Conservation (phyloP, 1,284 basidiomycete species). For the Veloporphyrellus conicus region DNA sequence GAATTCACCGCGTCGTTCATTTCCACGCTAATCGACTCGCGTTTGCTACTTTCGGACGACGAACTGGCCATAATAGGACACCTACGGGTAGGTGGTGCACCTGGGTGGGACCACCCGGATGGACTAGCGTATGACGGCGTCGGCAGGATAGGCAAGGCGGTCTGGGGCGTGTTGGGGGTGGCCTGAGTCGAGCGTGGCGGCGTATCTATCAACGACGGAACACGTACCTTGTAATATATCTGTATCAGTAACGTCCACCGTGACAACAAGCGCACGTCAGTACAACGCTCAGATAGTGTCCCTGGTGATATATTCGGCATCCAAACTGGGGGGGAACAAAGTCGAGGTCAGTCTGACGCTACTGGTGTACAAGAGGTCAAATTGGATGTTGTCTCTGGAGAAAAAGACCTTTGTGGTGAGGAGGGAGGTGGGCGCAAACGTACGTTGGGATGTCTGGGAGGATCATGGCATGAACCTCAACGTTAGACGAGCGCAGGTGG, state of each 20-base stretch:
- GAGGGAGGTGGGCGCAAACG: conserved; percentile 23
- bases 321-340: too few species aligned
- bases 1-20: conserved; percentile 70
- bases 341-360: conserved; percentile 69
- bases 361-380: conserved; percentile 72
- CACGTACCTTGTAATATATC: too few species aligned
- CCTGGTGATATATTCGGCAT: background rate
- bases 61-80: conserved; percentile 40
- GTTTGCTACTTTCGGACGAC: conserved; percentile 48
- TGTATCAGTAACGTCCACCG: conserved; percentile 8
- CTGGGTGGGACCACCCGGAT: conserved; percentile 20
- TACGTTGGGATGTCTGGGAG: conserved; percentile 77
- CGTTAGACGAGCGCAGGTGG: conserved; percentile 32
- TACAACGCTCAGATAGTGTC: conserved; percentile 5
- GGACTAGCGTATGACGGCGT: conserved; percentile 59
- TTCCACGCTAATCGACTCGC: conserved; percentile 49
- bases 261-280: conserved; percentile 23
- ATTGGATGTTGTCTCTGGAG: conserved; percentile 71
- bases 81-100: conserved; percentile 13
- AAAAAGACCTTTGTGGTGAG: background rate
- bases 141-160: conserved; percentile 48
- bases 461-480: conserved; percentile 75
- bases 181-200: background rate
- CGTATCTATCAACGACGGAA: background rate
- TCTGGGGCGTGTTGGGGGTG: conserved; percentile 61